Evolutionary conservation across 169 alveolate species (phyloP).

Genomic region (Eimeria tenella): DNA sequence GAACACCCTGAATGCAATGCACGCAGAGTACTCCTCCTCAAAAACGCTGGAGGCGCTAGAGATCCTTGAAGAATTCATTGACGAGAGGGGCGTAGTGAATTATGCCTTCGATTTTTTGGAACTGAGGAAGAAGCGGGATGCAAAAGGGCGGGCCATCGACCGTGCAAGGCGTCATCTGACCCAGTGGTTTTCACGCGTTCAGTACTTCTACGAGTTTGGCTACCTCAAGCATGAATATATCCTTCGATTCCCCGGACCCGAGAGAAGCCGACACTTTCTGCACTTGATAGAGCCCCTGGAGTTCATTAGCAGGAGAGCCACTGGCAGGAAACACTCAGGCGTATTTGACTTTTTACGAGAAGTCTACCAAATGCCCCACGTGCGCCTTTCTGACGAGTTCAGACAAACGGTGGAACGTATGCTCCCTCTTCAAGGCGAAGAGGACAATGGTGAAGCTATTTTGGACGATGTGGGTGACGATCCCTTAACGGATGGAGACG

Average conservation of each 20-base stretch:
- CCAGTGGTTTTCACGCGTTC: conserved; percentile 76
- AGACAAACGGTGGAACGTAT: conserved; percentile 35
- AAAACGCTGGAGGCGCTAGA: conserved; percentile 76
- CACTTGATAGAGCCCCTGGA: conserved; percentile 75
- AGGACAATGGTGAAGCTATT: conserved; percentile 9
- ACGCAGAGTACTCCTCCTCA: conserved; percentile 66
- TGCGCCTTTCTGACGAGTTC: conserved; percentile 62
- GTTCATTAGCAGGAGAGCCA: conserved; percentile 76
- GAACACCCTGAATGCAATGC: conserved; percentile 73
- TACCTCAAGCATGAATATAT: conserved; percentile 43
- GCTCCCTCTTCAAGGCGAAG: conserved; percentile 43
- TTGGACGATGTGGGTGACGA: conserved; percentile 58
- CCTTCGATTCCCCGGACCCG: conserved; percentile 72
- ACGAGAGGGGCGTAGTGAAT: conserved; percentile 54
- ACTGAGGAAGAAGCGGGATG: conserved; percentile 56
- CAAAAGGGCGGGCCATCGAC: conserved; percentile 63
- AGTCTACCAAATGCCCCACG: conserved; percentile 62
- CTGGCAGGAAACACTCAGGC: conserved; percentile 75
- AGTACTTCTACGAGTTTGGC: conserved; percentile 73
- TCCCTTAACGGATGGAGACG: conserved; percentile 10
- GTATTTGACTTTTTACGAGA: conserved; percentile 66
- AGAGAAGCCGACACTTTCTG: conserved; percentile 69
- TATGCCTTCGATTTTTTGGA: conserved; percentile 60
- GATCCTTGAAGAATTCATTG: conserved; percentile 76
- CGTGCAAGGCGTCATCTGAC: conserved; percentile 75